These are phyloP conservation scores for Taphrina sp. DNA, from an alignment of 1,139 yeast species.

Conservation along the genomic window DNA sequence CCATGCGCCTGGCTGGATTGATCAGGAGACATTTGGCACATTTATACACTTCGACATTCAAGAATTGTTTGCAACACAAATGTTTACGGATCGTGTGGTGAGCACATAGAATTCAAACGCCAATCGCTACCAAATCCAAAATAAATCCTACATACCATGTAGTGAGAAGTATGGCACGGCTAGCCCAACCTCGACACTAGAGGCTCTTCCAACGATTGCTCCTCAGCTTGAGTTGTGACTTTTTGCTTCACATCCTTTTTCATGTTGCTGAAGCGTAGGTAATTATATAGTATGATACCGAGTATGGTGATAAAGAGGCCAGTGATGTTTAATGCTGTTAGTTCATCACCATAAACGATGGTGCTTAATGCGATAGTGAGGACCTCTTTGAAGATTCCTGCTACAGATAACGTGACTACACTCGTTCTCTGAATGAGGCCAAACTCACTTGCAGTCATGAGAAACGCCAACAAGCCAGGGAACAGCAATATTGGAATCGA, in stretches of 20 bases:
- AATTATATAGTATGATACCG: conserved; percentile 79
- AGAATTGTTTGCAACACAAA: too few species aligned
- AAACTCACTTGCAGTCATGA: conserved; percentile 88
- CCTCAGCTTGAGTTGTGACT: neutral
- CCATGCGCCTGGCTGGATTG: too few species aligned
- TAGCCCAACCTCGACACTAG: conserved; percentile 12
- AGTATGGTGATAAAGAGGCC: conserved; percentile 74
- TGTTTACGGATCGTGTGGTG: too few species aligned
- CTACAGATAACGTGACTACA: conserved; percentile 80
- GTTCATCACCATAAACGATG: conserved; percentile 68
- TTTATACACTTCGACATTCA: too few species aligned
- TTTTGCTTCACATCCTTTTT: conserved; percentile 27
- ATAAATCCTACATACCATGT: too few species aligned
- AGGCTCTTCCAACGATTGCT: neutral
- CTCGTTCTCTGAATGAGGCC: conserved; percentile 77
- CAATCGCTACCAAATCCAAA: too few species aligned
- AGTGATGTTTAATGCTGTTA: conserved; percentile 64
- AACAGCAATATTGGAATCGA: conserved; percentile 62
- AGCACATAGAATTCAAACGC: too few species aligned
- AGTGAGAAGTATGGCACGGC: too few species aligned
- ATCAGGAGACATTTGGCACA: too few species aligned
- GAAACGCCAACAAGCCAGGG: conserved; percentile 84
- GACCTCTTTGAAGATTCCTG: conserved; percentile 89
- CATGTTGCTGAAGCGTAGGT: conserved; percentile 38
- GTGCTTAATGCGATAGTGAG: conserved; percentile 73